These are phyloP conservation scores for Passalora sequoiae DNA, from an alignment of 2,329 filamentous ascomycete genomes.

Conservation along the genomic window DNA sequence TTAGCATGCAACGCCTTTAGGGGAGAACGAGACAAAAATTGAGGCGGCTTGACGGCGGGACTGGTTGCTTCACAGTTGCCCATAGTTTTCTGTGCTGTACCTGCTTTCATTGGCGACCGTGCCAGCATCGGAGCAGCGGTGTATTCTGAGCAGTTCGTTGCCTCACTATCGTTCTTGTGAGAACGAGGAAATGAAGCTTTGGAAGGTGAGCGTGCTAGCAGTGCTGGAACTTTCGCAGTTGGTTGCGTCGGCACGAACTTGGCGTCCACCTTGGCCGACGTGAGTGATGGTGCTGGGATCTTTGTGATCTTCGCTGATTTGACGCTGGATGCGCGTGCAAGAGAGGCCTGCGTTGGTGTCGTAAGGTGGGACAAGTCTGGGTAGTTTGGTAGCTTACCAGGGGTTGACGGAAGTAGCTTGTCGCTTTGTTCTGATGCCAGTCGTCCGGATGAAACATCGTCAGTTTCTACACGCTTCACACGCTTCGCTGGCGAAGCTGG, in stretches of 20 bases:
- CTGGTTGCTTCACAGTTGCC: constrained; percentile 14
- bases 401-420: constrained; percentile 36
- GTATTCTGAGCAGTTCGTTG: constrained; percentile 17
- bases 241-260: constrained; percentile 8
- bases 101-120: constrained; percentile 29
- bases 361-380: constrained; percentile 53
- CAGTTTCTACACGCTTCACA: constrained; percentile 49
- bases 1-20: neutral
- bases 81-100: constrained; percentile 15
- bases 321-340: constrained; percentile 56
- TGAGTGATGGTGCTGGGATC: constrained; percentile 28
- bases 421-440: constrained; percentile 50
- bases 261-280: constrained; percentile 21
- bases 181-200: constrained; percentile 23
- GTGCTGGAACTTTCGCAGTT: constrained; percentile 17
- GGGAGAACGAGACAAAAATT: neutral
- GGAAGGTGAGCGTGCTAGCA: constrained; percentile 29
- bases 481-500: constrained; percentile 60
- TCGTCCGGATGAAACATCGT: constrained; percentile 64
- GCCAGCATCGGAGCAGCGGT: constrained; percentile 24
- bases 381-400: constrained; percentile 48
- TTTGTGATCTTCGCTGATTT: constrained; percentile 39
- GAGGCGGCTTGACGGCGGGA: neutral
- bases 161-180: constrained; percentile 10
- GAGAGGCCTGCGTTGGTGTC: constrained; percentile 73